Evolutionary conservation across 768 basidiomycete genomes (phyloP).

Genomic region (Podaxis sp.): DNA sequence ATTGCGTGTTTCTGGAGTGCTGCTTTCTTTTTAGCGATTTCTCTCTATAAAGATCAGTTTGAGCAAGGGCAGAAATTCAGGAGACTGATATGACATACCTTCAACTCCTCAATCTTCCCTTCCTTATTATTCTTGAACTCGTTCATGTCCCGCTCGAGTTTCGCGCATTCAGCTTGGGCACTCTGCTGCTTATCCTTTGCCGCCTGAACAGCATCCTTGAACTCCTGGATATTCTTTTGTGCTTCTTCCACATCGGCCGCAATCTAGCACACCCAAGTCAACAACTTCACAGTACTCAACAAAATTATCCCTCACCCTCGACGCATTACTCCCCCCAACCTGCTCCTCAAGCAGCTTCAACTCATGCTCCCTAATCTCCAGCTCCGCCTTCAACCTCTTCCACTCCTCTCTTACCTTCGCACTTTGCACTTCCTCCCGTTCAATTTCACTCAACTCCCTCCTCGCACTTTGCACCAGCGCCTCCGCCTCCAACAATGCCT

Average conservation of each 20-base stretch:
- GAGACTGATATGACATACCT: slow-evolving; percentile 45
- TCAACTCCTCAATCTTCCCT: slow-evolving; percentile 91
- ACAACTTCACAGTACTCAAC: background rate
- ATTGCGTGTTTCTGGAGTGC: slow-evolving; percentile 80
- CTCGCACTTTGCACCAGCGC: slow-evolving; percentile 51
- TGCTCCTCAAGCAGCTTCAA: slow-evolving; percentile 80
- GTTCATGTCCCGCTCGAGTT: slow-evolving; percentile 93
- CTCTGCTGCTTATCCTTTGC: slow-evolving; percentile 77
- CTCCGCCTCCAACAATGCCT: slow-evolving; percentile 76
- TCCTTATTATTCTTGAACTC: slow-evolving; percentile 99
- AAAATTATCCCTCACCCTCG: slow-evolving; percentile 55
- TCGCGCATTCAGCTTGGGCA: slow-evolving; percentile 77
- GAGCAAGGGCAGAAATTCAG: background rate
- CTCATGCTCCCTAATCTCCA: slow-evolving; percentile 92
- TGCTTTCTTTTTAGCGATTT: slow-evolving; percentile 64
- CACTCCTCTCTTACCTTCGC: slow-evolving; percentile 59
- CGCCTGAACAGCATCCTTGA: slow-evolving; percentile 55
- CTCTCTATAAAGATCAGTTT: background rate
- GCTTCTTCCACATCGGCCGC: slow-evolving; percentile 75
- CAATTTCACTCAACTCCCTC: slow-evolving; percentile 46
- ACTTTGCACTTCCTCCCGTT: slow-evolving; percentile 53
- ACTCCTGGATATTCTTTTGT: slow-evolving; percentile 60
- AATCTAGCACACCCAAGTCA: slow-evolving; percentile 46
- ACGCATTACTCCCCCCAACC: slow-evolving; percentile 84
- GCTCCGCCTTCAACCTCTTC: slow-evolving; percentile 57